Conservation (phyloP, 2,329 filamentous ascomycete genomes). For the Pseudogymnoascus sp. region DNA sequence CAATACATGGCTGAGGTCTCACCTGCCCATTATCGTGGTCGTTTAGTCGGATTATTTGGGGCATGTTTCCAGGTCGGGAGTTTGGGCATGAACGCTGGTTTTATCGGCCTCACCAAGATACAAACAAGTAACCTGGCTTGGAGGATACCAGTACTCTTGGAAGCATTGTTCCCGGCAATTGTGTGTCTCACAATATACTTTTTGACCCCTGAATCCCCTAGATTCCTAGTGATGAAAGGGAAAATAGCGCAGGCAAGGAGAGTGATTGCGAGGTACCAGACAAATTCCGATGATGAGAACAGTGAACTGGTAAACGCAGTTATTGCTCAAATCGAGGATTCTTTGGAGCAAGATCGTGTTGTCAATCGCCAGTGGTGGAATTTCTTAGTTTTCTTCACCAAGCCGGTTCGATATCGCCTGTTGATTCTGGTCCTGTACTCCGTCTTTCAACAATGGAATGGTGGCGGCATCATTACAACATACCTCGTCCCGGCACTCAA, state of each 20-base stretch:
- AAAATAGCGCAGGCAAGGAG: conserved; percentile 15
- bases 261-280: conserved; percentile 9
- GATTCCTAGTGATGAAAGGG: conserved; percentile 16
- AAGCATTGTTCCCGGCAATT: conserved; percentile 31
- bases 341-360: conserved; percentile 19
- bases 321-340: conserved; percentile 25
- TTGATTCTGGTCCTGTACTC: conserved; percentile 38
- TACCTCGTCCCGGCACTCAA: conserved; percentile 34
- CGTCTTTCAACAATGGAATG: conserved; percentile 39
- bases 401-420: conserved; percentile 34
- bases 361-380: conserved; percentile 36
- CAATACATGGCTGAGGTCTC: conserved; percentile 27
- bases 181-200: conserved; percentile 23
- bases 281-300: conserved; percentile 25
- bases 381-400: conserved; percentile 39
- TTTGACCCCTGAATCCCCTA: conserved; percentile 12
- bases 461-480: conserved; percentile 37
- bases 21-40: conserved; percentile 26
- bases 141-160: conserved; percentile 29
- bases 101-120: conserved; percentile 31
- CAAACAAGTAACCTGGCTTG: conserved; percentile 23
- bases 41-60: conserved; percentile 39
- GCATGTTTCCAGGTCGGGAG: conserved; percentile 39
- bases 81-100: conserved; percentile 31
- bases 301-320: conserved; percentile 18